Conservation (phyloP, 2,329 filamentous ascomycete species). For the Apiospora aurea region DNA sequence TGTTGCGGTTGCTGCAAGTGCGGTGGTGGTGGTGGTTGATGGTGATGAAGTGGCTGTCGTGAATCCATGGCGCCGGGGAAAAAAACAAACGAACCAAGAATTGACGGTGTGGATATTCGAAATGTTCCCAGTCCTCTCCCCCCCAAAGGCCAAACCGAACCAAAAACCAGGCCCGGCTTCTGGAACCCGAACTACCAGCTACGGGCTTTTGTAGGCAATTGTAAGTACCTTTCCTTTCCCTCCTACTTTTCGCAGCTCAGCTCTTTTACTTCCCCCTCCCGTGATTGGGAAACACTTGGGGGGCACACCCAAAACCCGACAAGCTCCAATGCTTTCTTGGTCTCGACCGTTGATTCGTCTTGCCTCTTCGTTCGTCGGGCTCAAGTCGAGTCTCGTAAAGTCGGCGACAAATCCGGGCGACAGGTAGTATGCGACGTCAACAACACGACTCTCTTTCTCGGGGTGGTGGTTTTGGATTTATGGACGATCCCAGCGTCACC, state of each 20-base stretch:
- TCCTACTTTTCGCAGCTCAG: neutral
- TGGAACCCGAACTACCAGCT: neutral
- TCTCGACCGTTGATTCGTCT: neutral
- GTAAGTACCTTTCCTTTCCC: neutral
- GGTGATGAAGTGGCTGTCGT: constrained; percentile 24
- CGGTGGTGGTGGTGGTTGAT: constrained; percentile 24
- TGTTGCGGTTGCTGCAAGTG: constrained; percentile 17
- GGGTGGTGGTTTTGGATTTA: neutral
- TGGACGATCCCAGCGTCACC: constrained; percentile 2
- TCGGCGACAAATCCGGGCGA: neutral
- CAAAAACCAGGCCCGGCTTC: neutral
- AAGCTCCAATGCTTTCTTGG: constrained; percentile 9
- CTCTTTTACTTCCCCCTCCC: neutral
- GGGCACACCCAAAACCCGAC: constrained; percentile 13
- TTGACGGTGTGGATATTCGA: constrained; percentile 15
- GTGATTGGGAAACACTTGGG: constrained; percentile 18
- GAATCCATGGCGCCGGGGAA: constrained; percentile 26
- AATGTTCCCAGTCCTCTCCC: constrained; percentile 11
- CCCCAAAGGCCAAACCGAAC: constrained; percentile 5
- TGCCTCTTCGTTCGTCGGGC: neutral
- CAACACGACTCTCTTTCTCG: neutral
- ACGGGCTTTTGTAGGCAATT: neutral
- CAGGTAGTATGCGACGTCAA: neutral
- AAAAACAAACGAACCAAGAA: constrained; percentile 15
- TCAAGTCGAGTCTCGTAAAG: neutral